Conservation (phyloP, 1,139 yeast genomes). For the Suhomyces ambrosiae region DNA sequence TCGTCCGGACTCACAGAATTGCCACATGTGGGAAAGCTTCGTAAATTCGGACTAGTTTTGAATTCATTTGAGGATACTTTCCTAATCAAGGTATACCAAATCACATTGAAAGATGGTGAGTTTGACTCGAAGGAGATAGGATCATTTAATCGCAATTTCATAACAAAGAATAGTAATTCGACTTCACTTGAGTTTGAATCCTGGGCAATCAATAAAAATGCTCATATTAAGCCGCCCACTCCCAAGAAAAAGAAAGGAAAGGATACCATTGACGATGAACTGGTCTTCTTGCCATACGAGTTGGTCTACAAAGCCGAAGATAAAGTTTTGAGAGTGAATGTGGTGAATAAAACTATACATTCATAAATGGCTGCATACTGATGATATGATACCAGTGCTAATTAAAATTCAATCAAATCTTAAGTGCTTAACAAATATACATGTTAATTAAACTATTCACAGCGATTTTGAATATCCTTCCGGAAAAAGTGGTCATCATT, state of each 20-base stretch:
- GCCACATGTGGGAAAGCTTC: not conserved
- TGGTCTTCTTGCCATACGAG: conserved; percentile 8
- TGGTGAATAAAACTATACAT: conserved; percentile 10
- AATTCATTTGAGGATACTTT: conserved; percentile 12
- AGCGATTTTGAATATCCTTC: no score
- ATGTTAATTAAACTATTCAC: no score
- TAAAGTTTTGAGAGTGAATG: conserved; percentile 9
- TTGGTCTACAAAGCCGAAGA: conserved; percentile 12
- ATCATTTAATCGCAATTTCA: conserved; percentile 12
- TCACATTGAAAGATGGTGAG: conserved; percentile 8
- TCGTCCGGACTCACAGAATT: conserved; percentile 8
- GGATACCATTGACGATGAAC: conserved; percentile 1
- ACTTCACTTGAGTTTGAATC: conserved; percentile 4
- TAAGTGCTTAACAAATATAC: no score
- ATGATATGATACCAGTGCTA: no score
- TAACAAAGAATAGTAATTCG: conserved; percentile 5
- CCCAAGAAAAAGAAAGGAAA: conserved; percentile 6
- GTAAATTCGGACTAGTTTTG: conserved; percentile 13
- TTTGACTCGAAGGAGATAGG: conserved; percentile 16
- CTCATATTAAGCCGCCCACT: conserved; percentile 2
- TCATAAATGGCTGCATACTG: not conserved
- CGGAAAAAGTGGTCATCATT: no score
- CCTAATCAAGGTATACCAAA: conserved; percentile 15
- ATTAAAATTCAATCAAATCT: no score
- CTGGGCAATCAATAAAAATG: conserved; percentile 5